A percentile compares a stretch with the other conserved stretches of the same genome.
These are phyloP conservation scores for Alectoria sarmentosa DNA, from an alignment of 495 filamentous ascomycete genomes.

Conservation along the genomic window DNA sequence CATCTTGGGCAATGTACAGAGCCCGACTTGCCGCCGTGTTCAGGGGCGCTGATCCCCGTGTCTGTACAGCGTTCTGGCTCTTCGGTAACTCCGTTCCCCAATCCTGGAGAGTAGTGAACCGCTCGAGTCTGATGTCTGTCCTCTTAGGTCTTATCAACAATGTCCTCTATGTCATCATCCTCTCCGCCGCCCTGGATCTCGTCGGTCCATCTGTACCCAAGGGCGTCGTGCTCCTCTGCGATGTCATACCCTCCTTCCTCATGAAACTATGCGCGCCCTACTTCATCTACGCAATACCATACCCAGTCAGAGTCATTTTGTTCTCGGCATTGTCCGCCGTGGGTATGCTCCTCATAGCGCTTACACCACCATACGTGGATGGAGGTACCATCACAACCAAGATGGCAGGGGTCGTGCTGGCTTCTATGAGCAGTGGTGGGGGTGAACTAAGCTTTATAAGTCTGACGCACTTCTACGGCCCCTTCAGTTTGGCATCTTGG, in stretches of 20 bases:
- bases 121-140: neutral
- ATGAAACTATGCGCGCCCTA: conserved; percentile 87
- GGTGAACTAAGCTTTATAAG: conserved; percentile 88
- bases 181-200: conserved; percentile 92
- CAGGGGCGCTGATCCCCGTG: conserved; percentile 59
- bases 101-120: neutral
- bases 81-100: conserved; percentile 8
- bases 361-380: conserved; percentile 56
- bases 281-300: conserved; percentile 83
- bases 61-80: conserved; percentile 63
- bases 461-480: conserved; percentile 88
- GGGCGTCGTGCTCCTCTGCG: conserved; percentile 84
- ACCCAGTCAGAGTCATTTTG: conserved; percentile 62
- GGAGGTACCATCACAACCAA: conserved; percentile 61
- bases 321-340: conserved; percentile 63
- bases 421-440: conserved; percentile 72
- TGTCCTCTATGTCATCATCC: conserved; percentile 94
- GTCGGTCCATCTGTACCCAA: conserved; percentile 82
- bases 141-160: conserved; percentile 85
- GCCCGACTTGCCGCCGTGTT: conserved; percentile 58
- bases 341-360: conserved; percentile 84
- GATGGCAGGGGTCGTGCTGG: conserved; percentile 75
- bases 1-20: conserved; percentile 64
- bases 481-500: conserved; percentile 87
- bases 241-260: conserved; percentile 81